Evolutionary conservation across 805 yeast species (phyloP).

Genomic region (Starmera pachycereana): DNA sequence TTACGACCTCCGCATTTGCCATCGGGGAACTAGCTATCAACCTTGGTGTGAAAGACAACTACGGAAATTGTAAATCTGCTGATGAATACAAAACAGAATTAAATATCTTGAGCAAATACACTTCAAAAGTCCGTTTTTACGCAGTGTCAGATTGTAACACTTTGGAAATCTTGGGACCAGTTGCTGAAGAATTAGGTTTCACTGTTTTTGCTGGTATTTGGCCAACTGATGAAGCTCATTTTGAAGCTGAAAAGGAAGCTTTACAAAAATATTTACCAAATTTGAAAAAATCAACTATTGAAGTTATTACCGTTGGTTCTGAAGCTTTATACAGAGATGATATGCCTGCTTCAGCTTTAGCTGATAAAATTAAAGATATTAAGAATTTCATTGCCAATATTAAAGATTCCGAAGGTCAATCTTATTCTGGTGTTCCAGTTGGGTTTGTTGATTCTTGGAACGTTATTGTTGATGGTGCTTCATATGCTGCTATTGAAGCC

Average conservation of each 20-base stretch:
- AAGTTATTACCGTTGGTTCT: slow-evolving; percentile 83
- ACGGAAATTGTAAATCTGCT: slow-evolving; percentile 68
- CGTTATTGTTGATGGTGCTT: slow-evolving; percentile 70
- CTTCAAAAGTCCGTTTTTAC: slow-evolving; percentile 69
- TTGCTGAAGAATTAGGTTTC: slow-evolving; percentile 70
- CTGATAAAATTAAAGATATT: slow-evolving; percentile 52
- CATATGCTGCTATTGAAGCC: slow-evolving; percentile 61
- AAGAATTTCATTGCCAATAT: slow-evolving; percentile 50
- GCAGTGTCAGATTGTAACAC: slow-evolving; percentile 95
- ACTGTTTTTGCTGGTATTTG: slow-evolving; percentile 77
- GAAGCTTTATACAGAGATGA: slow-evolving; percentile 93
- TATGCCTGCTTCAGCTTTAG: slow-evolving; percentile 64
- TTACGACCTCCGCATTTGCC: slow-evolving; percentile 41
- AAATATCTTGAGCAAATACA: slow-evolving; percentile 42
- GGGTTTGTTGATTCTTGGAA: slow-evolving; percentile 98
- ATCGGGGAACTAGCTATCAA: slow-evolving; percentile 68
- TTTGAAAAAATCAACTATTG: slow-evolving; percentile 57
- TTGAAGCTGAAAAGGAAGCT: slow-evolving; percentile 63
- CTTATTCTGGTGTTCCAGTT: slow-evolving; percentile 62
- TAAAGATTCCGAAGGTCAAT: slow-evolving; percentile 70
- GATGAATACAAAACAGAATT: slow-evolving; percentile 65
- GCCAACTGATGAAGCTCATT: slow-evolving; percentile 86
- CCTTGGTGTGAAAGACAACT: slow-evolving; percentile 71
- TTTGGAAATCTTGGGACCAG: slow-evolving; percentile 75
- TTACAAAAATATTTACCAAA: slow-evolving; percentile 60